Evolutionary conservation across 2,329 filamentous ascomycete genomes (phyloP).

Genomic region (Macrophomina pseudophaseolina): DNA sequence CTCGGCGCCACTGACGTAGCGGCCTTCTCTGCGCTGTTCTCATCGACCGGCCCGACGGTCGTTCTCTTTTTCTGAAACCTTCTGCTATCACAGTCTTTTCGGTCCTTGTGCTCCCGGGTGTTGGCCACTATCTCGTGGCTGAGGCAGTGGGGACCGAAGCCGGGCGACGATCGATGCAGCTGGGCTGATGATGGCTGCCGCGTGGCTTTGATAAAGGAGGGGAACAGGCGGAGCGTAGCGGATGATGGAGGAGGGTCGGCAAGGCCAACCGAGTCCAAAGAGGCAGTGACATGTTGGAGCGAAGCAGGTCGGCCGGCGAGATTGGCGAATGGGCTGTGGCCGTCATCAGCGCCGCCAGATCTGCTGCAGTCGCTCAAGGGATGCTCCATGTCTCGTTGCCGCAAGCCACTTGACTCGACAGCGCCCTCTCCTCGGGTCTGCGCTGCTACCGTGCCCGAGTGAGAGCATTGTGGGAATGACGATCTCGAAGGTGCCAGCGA

Average conservation of each 20-base stretch:
- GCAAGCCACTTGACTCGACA: background rate
- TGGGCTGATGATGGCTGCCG: constrained; percentile 10
- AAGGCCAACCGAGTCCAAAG: constrained; percentile 14
- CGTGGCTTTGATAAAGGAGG: constrained; percentile 1
- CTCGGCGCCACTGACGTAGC: constrained; percentile 8
- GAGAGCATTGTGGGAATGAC: background rate
- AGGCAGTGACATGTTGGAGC: constrained; percentile 2
- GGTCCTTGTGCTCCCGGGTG: background rate
- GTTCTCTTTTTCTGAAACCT: background rate
- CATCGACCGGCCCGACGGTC: background rate
- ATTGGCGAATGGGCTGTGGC: constrained; percentile 8
- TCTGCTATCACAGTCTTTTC: background rate
- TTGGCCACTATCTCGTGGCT: constrained; percentile 1
- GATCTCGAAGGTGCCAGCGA: background rate
- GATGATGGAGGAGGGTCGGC: constrained; percentile 12
- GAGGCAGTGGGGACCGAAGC: background rate
- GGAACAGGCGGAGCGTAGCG: background rate
- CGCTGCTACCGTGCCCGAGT: background rate
- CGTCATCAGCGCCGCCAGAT: background rate
- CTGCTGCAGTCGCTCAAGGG: constrained; percentile 2
- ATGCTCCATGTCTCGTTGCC: background rate
- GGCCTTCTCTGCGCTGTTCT: background rate
- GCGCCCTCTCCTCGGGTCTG: background rate
- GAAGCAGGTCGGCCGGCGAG: background rate
- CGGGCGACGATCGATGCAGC: constrained; percentile 1